Evolutionary conservation across 192 early-diverging fungal genomes (phyloP), one percentile per base, ranked within the genome.

Genomic region (Chytriomyces sp.): DNA sequence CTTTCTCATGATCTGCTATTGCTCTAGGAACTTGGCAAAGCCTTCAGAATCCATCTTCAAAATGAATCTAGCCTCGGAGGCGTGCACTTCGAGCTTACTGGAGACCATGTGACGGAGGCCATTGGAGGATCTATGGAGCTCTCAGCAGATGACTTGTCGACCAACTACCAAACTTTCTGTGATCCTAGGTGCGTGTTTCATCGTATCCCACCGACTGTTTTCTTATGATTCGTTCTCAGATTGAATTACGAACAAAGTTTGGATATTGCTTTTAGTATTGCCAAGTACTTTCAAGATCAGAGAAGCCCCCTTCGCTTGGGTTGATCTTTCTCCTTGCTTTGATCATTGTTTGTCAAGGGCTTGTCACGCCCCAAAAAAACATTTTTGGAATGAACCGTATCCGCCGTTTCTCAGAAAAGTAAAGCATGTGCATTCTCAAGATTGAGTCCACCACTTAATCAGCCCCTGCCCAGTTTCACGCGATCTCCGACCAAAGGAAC

Each of bases 111-210:
- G 36, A 99, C 97, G 34, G 90, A 89, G 78, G 80, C 95, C 75
- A 88, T 94, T 39, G 97, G 97, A 60, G 97, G 97, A n/a, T 97
- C 95, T n/a, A 96, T 93, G 93, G 90, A 98, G 67, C 81, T 99
- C 36, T 79, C 78, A 52, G 91, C 92, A 60, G 75, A 77, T 34
- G 95, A 99, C 70, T 80, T 99, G 14, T 77, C 87, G 40, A 89
- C 77, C 52, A 97, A 96, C 75, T 99, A 99, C 78, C 92, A 94
- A 81, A 99, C 93, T 33, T 92, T 92, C 80, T 99, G 96, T 82
- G 95, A 98, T 59, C 96, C 96, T 33, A 90, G 96, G 84, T 84
- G 71, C 59, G 70, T 57, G 14, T 28, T 30, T 39, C 25, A 58
- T 5, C 77, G 72, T 22, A 31, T 38, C 14, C 1, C 61, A 22